These are phyloP conservation scores for Castanea crenata DNA, from an alignment of 306 rosid genomes.

Conservation along the genomic window DNA sequence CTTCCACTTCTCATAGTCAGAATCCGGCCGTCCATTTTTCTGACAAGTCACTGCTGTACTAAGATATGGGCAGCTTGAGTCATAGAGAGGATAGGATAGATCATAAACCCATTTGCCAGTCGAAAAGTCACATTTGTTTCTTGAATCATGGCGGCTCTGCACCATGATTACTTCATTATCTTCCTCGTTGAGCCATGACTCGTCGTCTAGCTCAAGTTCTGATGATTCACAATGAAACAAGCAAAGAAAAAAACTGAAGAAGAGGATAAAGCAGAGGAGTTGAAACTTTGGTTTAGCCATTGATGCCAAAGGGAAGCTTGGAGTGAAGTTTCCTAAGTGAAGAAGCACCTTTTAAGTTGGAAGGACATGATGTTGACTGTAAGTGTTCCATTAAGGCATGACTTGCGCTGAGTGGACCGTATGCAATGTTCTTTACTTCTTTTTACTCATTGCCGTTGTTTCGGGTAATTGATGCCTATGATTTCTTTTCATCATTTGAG, in stretches of 20 bases:
- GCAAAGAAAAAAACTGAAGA: slow-evolving; percentile 36
- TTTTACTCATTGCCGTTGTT: slow-evolving; percentile 31
- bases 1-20: slow-evolving; percentile 89
- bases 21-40: slow-evolving; percentile 93
- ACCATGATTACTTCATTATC: slow-evolving; percentile 60
- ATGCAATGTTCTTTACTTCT: slow-evolving; percentile 24
- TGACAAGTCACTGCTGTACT: slow-evolving; percentile 84
- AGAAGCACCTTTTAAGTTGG: slow-evolving; percentile 33
- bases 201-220: slow-evolving; percentile 42
- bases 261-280: slow-evolving; percentile 25
- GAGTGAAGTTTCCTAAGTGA: slow-evolving; percentile 31
- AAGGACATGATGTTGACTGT: slow-evolving; percentile 21
- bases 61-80: slow-evolving; percentile 74
- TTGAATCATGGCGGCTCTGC: slow-evolving; percentile 44
- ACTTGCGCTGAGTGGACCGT: slow-evolving; percentile 67
- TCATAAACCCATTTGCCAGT: slow-evolving; percentile 87
- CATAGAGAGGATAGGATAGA: slow-evolving; percentile 86
- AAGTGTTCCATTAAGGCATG: slow-evolving; percentile 60
- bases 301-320: slow-evolving; percentile 24
- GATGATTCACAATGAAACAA: slow-evolving; percentile 40
- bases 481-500: neutral
- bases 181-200: slow-evolving; percentile 48
- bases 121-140: slow-evolving; percentile 62
- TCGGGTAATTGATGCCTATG: neutral
- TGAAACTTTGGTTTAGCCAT: slow-evolving; percentile 55